Evolutionary conservation across 1,139 yeast genomes (phyloP).

Genomic region (Blastobotrys serpentis): DNA sequence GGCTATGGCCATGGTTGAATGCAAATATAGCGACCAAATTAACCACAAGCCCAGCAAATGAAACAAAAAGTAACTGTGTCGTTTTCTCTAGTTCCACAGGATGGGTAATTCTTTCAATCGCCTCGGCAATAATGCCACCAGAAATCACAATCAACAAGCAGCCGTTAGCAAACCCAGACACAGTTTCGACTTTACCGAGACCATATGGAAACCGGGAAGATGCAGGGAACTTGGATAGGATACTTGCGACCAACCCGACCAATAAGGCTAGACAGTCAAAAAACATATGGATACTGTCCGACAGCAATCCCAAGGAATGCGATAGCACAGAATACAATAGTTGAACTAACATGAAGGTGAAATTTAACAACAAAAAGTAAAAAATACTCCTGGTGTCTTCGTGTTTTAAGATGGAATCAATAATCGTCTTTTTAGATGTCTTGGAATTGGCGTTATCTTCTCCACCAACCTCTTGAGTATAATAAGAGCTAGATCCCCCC

Average conservation of each 20-base stretch:
- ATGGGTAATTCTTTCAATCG: conserved; percentile 70
- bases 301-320: conserved; percentile 82
- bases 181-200: conserved; percentile 75
- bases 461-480: background rate
- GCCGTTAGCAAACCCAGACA: conserved; percentile 95
- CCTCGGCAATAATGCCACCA: conserved; percentile 83
- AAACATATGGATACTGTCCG: conserved; percentile 96
- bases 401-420: conserved; percentile 46
- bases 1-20: conserved; percentile 75
- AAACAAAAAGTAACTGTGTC: conserved; percentile 81
- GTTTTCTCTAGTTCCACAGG: conserved; percentile 81
- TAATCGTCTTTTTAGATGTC: conserved; percentile 27
- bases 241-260: conserved; percentile 85
- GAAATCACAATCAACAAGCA: conserved; percentile 83
- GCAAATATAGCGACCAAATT: conserved; percentile 92
- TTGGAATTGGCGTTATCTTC: conserved; percentile 11
- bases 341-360: conserved; percentile 93
- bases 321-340: conserved; percentile 87
- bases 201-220: conserved; percentile 83
- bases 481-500: background rate
- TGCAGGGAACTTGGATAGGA: conserved; percentile 56
- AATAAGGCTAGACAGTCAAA: conserved; percentile 88
- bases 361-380: conserved; percentile 77
- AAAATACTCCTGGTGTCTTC: conserved; percentile 86
- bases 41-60: conserved; percentile 78